phyloP scores from a whole-genome alignment of 2,329 filamentous ascomycete genomes.

The Periconia sp. region DNA sequence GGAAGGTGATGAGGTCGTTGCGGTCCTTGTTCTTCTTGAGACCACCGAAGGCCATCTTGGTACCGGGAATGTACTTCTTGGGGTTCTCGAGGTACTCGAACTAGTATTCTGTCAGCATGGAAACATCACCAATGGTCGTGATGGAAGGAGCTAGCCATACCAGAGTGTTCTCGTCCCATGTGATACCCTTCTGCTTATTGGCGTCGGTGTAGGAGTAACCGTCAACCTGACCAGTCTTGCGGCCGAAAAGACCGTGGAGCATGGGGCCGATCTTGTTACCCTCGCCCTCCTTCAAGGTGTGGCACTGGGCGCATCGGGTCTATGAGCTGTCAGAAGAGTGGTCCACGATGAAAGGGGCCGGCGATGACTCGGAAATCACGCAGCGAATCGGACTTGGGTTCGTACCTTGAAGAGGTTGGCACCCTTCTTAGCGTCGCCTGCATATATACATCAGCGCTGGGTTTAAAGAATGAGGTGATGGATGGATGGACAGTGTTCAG shows the following conservation, averaged over 20 bases:
- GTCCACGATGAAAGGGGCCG: slow-evolving; percentile 1
- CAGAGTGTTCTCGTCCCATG: slow-evolving; percentile 83
- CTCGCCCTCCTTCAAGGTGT: slow-evolving; percentile 87
- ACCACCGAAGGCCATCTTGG: slow-evolving; percentile 99
- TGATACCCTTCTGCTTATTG: slow-evolving; percentile 96
- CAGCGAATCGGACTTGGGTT: not conserved
- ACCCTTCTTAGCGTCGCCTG: slow-evolving; percentile 94
- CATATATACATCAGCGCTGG: slow-evolving; percentile 23
- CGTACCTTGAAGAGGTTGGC: slow-evolving; percentile 91
- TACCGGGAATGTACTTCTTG: slow-evolving; percentile 99
- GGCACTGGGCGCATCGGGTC: slow-evolving; percentile 97
- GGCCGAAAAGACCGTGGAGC: slow-evolving; percentile 96
- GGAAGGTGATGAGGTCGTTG: slow-evolving; percentile 94
- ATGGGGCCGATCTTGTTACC: slow-evolving; percentile 98
- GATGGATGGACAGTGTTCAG: slow-evolving; percentile 4
- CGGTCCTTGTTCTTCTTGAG: slow-evolving; percentile 99
- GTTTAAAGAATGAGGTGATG: slow-evolving; percentile 6
- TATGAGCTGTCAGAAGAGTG: slow-evolving; percentile 33
- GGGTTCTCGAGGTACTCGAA: slow-evolving; percentile 99
- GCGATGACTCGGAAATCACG: slow-evolving; percentile 6
- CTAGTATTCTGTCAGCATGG: slow-evolving; percentile 48
- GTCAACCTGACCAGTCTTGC: slow-evolving; percentile 86
- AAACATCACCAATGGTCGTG: not conserved
- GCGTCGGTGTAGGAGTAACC: slow-evolving; percentile 98
- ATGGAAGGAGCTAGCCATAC: slow-evolving; percentile 53